Percentiles rank a stretch among this genome's conserved stretches.
Evolutionary conservation across 2,329 filamentous ascomycete genomes (phyloP).

Genomic region (Aureobasidium sp.): DNA sequence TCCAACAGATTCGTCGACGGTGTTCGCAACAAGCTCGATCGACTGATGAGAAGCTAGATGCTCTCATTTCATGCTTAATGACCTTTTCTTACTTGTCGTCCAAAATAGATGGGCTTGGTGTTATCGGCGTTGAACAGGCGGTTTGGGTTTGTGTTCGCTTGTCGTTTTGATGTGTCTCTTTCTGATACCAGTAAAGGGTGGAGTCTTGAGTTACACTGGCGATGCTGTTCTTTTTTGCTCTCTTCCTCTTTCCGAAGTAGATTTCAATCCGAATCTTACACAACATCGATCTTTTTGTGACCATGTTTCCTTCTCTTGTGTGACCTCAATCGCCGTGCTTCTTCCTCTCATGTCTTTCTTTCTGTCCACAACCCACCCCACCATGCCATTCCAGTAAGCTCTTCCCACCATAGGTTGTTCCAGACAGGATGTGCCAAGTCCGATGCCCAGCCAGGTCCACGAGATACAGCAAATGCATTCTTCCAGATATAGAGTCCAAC

Average conservation of each 20-base stretch:
- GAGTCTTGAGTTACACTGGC: neutral
- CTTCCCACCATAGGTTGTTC: neutral
- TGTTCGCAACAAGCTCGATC: slow-evolving; percentile 47
- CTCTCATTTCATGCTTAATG: neutral
- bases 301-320: neutral
- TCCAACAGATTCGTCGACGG: slow-evolving; percentile 49
- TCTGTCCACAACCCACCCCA: neutral
- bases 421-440: neutral
- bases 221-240: neutral
- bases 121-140: neutral
- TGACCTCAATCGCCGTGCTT: neutral
- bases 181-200: neutral
- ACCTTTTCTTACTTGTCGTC: neutral
- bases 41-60: slow-evolving; percentile 32
- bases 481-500: neutral
- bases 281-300: slow-evolving; percentile 3
- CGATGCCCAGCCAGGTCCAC: too few relatives aligned
- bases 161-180: neutral
- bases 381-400: neutral
- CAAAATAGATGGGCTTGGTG: slow-evolving; percentile 7
- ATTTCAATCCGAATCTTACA: neutral
- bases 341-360: neutral
- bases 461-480: neutral
- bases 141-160: neutral
- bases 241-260: neutral